phyloP scores from a whole-genome alignment of 1,284 basidiomycete genomes.

The Apiotrichum akiyoshidainum region DNA sequence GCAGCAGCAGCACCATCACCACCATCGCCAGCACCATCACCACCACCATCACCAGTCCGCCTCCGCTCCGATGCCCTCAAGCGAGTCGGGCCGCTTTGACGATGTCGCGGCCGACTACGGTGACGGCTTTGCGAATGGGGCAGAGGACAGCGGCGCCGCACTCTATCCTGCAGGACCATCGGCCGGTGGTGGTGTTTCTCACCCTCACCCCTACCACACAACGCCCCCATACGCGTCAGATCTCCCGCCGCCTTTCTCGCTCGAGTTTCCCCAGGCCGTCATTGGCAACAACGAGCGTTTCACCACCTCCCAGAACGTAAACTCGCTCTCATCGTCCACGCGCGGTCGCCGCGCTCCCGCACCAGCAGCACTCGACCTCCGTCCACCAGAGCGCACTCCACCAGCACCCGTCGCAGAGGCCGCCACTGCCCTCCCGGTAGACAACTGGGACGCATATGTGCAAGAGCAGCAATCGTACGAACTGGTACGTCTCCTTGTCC shows the following conservation, averaged over 20 bases:
- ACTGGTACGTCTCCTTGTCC: neutral
- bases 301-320: neutral
- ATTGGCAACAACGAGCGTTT: neutral
- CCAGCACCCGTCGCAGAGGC: neutral
- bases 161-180: neutral
- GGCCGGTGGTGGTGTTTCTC: neutral
- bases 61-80: neutral
- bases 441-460: constrained; percentile 1
- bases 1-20: too few species aligned
- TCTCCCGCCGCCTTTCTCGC: neutral
- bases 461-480: neutral
- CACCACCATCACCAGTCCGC: neutral
- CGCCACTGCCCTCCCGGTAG: neutral
- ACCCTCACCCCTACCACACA: neutral
- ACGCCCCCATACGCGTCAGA: constrained; percentile 1
- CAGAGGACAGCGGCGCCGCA: neutral
- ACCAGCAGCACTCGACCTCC: constrained; percentile 40
- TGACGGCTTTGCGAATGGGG: neutral
- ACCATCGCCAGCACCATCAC: neutral
- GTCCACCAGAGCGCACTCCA: constrained; percentile 17
- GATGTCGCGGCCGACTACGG: neutral
- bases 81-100: neutral
- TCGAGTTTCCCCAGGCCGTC: neutral
- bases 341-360: constrained; percentile 37
- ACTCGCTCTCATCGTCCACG: constrained; percentile 16